Percentiles rank a stretch among this genome's conserved stretches.
Conservation (phyloP, 495 filamentous ascomycete genomes). For the Xylaria telfairii region DNA sequence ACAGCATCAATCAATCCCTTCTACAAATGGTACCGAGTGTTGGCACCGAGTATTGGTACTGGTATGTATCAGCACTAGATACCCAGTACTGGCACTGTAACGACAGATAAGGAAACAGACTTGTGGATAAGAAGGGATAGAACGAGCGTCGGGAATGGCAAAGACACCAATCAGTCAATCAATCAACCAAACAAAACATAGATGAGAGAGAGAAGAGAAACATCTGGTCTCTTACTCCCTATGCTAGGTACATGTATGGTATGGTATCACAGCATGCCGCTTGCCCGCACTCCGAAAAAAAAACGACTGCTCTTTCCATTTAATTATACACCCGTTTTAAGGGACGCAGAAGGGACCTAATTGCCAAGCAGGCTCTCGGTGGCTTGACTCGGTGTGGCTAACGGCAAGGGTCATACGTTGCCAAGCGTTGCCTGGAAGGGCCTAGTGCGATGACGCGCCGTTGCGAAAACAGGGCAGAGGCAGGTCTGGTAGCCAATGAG, state of each 20-base stretch:
- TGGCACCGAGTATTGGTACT: too few species aligned
- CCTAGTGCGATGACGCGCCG: slow-evolving; percentile 1
- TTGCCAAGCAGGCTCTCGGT: slow-evolving; percentile 23
- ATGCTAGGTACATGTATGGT: too few species aligned
- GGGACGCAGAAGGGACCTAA: slow-evolving; percentile 22
- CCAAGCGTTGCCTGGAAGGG: slow-evolving; percentile 8
- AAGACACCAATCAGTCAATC: too few species aligned
- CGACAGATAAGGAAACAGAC: not conserved
- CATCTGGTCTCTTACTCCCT: not conserved
- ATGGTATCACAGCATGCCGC: slow-evolving; percentile 10
- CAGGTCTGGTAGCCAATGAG: slow-evolving; percentile 28
- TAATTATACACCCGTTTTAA: slow-evolving; percentile 43
- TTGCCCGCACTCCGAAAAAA: slow-evolving; percentile 8
- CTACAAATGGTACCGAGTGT: not conserved
- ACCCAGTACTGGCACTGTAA: too few species aligned
- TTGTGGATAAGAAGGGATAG: slow-evolving; percentile 13
- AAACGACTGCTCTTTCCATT: slow-evolving; percentile 1
- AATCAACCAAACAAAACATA: slow-evolving; percentile 19
- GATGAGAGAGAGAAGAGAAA: slow-evolving; percentile 16
- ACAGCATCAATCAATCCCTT: slow-evolving; percentile 27
- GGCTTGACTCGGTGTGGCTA: slow-evolving; percentile 45
- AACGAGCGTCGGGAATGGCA: slow-evolving; percentile 30
- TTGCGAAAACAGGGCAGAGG: slow-evolving; percentile 4
- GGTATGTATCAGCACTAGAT: too few species aligned
- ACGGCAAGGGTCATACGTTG: slow-evolving; percentile 23